Conservation (phyloP, 2,329 filamentous ascomycete species). For the Dactylonectria estremocensis region DNA sequence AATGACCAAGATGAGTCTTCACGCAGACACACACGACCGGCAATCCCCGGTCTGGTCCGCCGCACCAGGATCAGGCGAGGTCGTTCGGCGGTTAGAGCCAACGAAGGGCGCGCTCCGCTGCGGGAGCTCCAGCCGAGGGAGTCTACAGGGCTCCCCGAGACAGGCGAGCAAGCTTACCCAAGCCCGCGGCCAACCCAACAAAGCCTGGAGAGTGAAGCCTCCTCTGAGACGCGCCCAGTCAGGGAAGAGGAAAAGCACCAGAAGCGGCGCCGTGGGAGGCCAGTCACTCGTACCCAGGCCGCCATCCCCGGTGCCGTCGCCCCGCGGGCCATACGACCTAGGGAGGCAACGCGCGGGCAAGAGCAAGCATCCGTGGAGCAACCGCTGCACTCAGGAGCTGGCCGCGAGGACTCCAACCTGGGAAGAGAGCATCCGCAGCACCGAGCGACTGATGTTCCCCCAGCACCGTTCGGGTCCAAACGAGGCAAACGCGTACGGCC, state of each 20-base stretch:
- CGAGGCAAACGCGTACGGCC: too few relatives aligned
- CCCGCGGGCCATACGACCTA: background rate
- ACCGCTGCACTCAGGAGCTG: too few relatives aligned
- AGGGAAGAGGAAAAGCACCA: background rate
- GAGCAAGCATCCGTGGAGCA: too few relatives aligned
- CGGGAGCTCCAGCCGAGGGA: background rate
- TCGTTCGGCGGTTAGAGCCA: background rate
- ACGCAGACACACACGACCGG: background rate
- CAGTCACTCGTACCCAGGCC: background rate
- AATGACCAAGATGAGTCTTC: background rate
- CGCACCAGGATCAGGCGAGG: conserved; percentile 8
- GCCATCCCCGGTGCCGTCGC: background rate
- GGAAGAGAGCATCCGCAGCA: too few relatives aligned
- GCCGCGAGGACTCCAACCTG: too few relatives aligned
- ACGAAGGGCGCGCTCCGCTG: conserved; percentile 3
- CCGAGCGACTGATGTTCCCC: too few relatives aligned
- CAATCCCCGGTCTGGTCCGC: conserved; percentile 1
- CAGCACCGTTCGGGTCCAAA: too few relatives aligned
- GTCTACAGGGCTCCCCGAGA: background rate
- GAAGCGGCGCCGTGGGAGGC: background rate
- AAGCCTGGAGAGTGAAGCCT: background rate
- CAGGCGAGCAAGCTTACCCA: conserved; percentile 2
- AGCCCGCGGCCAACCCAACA: conserved; percentile 1
- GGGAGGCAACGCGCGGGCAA: too few relatives aligned
- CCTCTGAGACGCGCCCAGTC: background rate